Percentiles rank a stretch among this genome's conserved stretches.
These are phyloP conservation scores for Ceriops zippeliana DNA, from an alignment of 345 rosid species.

Conservation along the genomic window DNA sequence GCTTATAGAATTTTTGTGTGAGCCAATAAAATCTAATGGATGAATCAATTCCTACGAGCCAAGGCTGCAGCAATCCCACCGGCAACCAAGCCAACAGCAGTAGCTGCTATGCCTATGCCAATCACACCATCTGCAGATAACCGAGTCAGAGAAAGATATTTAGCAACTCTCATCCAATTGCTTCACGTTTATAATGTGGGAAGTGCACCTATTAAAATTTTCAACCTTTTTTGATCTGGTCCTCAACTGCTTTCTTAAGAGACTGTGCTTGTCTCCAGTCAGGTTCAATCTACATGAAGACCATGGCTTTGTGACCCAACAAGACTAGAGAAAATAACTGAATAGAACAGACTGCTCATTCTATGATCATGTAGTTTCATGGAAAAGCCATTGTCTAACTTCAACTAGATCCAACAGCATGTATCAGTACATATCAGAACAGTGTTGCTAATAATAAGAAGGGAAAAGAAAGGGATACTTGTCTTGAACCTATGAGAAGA, in stretches of 20 bases:
- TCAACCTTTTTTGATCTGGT: conserved; percentile 58
- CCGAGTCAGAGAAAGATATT: not conserved
- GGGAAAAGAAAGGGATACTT: not conserved
- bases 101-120: conserved; percentile 78
- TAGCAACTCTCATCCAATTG: not conserved
- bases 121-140: conserved; percentile 63
- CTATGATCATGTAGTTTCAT: not conserved
- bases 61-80: conserved; percentile 79
- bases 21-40: not conserved
- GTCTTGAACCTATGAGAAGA: no score
- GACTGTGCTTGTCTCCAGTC: conserved; percentile 76
- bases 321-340: not conserved
- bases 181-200: not conserved
- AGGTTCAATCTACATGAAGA: conserved; percentile 56
- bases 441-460: not conserved
- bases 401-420: not conserved
- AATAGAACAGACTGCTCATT: not conserved
- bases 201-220: not conserved
- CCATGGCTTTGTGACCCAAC: not conserved
- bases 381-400: not conserved
- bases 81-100: conserved; percentile 73
- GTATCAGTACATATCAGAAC: not conserved
- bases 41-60: conserved; percentile 55
- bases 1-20: not conserved
- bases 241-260: conserved; percentile 66